Evolutionary conservation across 2,329 filamentous ascomycete genomes (phyloP), one percentile per base, ranked within the genome.

Genomic region (Xylariaceae sp.): DNA sequence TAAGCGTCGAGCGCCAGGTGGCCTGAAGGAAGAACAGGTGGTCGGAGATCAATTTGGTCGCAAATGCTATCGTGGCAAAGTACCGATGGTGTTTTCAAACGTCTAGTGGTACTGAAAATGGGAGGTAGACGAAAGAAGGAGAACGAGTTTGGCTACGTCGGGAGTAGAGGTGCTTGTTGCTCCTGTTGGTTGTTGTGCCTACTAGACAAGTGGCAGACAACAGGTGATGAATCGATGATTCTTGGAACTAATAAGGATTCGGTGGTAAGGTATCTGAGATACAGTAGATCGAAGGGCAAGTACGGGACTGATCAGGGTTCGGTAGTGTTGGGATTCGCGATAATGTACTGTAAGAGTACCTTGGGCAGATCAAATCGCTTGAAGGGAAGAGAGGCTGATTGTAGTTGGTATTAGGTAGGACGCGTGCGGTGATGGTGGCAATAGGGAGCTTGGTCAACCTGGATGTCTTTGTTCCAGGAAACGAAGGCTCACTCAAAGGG

Each of bases 401-500:
- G 21, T n/a, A n/a, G n/a, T n/a, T n/a, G n/a, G n/a, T n/a, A n/a
- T n/a, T n/a, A n/a, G n/a, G 21, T 12, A 41, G 23, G 41, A 53
- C 44, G 53, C 44, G 48, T 31, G 49, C 36, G 49, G 53, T 21
- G 3, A 44, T 28, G 12, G 49, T 46, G 44, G 44, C 45, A 29
- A 58, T 33, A n/a, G 23, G 14, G 23, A 44, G 11, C n/a, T 41
- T 40, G 43, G 16, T 48, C 28, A 40, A 24, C 2, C 37, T 31
- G 3, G 31, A 16, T n/a, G 47, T 52, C 58, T 58, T 61, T 61
- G 54, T 58, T 49, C 46, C 4, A 19, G 31, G 34, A 11, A 16
- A 39, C 26, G 9, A 23, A 33, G 31, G 28, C 24, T 28, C 19
- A 47, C 47, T 41, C 44, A 19, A 37, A 23, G 23, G 34, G 14